These are phyloP conservation scores for Chlorella sp. DNA, from an alignment of 139 green algal species.

Conservation along the genomic window DNA sequence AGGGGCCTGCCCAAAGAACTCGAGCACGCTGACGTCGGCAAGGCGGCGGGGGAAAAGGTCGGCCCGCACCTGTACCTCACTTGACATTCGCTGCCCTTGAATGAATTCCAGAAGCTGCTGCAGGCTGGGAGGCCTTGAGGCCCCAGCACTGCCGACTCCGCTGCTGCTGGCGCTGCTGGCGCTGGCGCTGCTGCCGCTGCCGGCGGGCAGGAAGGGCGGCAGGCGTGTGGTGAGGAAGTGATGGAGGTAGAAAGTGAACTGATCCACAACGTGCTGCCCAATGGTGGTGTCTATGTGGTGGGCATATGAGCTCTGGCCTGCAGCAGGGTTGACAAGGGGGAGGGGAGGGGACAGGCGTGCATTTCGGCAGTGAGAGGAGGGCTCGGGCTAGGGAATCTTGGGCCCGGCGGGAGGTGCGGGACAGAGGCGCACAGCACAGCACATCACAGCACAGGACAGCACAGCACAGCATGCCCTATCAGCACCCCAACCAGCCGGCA, in stretches of 20 bases:
- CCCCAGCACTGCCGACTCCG: not conserved
- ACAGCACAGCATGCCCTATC: too few species aligned
- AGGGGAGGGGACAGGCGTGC: not conserved
- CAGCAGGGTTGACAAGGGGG: not conserved
- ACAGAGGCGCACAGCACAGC: too few species aligned
- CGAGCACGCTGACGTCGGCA: not conserved
- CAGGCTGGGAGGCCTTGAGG: not conserved
- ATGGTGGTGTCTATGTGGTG: slow-evolving; percentile 22
- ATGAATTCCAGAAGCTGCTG: slow-evolving; percentile 20
- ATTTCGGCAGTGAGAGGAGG: too few species aligned
- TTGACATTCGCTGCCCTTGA: not conserved
- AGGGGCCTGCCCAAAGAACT: not conserved
- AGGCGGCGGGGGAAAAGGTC: not conserved
- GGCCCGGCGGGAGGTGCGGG: too few species aligned
- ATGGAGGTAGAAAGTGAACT: slow-evolving; percentile 37
- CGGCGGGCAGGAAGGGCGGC: not conserved
- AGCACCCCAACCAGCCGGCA: too few species aligned
- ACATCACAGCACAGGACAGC: too few species aligned
- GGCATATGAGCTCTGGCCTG: slow-evolving; percentile 53
- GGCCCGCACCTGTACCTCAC: slow-evolving; percentile 6
- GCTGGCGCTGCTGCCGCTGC: not conserved
- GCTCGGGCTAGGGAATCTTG: too few species aligned
- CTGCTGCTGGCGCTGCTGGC: not conserved
- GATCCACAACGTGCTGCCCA: slow-evolving; percentile 40
- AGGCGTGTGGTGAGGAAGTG: slow-evolving; percentile 11